Evolutionary conservation across 768 basidiomycete genomes (phyloP), one percentile per base, ranked within the genome.

Genomic region (Tremella mesenterica): DNA sequence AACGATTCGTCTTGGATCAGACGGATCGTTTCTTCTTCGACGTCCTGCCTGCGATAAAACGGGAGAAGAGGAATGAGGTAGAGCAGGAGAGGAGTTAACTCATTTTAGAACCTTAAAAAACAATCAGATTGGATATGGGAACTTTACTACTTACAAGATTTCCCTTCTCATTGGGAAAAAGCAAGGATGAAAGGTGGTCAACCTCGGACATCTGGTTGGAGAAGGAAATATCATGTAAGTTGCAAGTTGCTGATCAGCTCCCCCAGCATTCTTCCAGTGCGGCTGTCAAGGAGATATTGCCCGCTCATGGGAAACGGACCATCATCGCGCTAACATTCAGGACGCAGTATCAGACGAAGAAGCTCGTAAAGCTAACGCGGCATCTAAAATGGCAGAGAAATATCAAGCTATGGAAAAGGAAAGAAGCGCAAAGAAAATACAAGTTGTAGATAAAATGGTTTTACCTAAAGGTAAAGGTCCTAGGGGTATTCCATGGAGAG

Each of bases 101-200:
- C n/a, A n/a, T n/a, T 48, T 3, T 48, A 69, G 64, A 53, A 58
- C 30, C 57, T 69, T 44, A 57, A 60, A 44, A 60, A 65, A n/a
- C 63, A 69, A 25, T 64, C 64, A 12, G 67, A 69, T 26, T 69
- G 67, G 67, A 30, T 69, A 39, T 69, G 60, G 58, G 67, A 69
- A 45, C 46, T 46, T 3, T 62, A 56, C 43, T 30, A 65, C 16
- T 23, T 69, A 2, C 50, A 55, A 26, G 61, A 65, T 41, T 62
- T 47, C 39, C 57, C 64, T 1, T 29, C 59, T 13, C 58, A 56
- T 43, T 59, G 64, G 26, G 67, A 65, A 30, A 29, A 54, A 33
- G 58, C 52, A 50, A 23, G 44, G 16, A 39, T 53, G 39, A 53
- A 59, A n/a, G 49, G 57, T 20, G 67, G 67, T 6, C 53, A 59